Percentiles rank a stretch among this genome's conserved stretches.
phyloP scores from a whole-genome alignment of 2,329 filamentous ascomycete genomes.

The Tympanopsis confertula region DNA sequence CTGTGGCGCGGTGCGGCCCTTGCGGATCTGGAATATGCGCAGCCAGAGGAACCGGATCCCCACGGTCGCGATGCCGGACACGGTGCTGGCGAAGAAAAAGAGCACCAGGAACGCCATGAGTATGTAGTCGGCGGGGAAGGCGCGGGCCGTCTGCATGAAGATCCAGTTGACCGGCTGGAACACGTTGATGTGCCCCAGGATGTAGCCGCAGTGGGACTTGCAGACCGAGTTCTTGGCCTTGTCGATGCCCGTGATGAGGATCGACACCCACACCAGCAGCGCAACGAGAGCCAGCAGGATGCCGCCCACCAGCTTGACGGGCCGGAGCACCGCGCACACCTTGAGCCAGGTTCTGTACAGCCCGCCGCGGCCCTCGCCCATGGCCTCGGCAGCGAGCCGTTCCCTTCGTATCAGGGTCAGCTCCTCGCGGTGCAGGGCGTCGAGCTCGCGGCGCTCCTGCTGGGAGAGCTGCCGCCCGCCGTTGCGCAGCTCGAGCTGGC shows the following conservation, averaged over 20 bases:
- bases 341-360: conserved; percentile 71
- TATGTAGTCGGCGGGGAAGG: conserved; percentile 86
- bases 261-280: conserved; percentile 72
- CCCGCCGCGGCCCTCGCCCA: conserved; percentile 64
- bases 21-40: conserved; percentile 79
- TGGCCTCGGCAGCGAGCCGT: conserved; percentile 71
- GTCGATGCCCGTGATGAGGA: conserved; percentile 92
- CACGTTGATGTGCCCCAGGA: conserved; percentile 74
- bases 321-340: conserved; percentile 69
- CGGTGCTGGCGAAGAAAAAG: conserved; percentile 77
- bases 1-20: conserved; percentile 80
- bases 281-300: conserved; percentile 65
- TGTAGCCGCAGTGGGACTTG: conserved; percentile 82
- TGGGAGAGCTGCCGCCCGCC: conserved; percentile 66
- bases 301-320: conserved; percentile 78
- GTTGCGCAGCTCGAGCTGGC: conserved; percentile 79
- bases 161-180: conserved; percentile 94
- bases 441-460: conserved; percentile 80
- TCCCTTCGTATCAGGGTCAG: conserved; percentile 82
- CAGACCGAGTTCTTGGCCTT: conserved; percentile 93
- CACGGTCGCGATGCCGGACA: conserved; percentile 76
- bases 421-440: conserved; percentile 78
- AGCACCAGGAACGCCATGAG: conserved; percentile 76
- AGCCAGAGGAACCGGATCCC: conserved; percentile 97
- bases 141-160: conserved; percentile 66